Evolutionary conservation across 2,329 filamentous ascomycete species (phyloP), one percentile per base, ranked within the genome.

Genomic region (Neofusicoccum umdonicola): DNA sequence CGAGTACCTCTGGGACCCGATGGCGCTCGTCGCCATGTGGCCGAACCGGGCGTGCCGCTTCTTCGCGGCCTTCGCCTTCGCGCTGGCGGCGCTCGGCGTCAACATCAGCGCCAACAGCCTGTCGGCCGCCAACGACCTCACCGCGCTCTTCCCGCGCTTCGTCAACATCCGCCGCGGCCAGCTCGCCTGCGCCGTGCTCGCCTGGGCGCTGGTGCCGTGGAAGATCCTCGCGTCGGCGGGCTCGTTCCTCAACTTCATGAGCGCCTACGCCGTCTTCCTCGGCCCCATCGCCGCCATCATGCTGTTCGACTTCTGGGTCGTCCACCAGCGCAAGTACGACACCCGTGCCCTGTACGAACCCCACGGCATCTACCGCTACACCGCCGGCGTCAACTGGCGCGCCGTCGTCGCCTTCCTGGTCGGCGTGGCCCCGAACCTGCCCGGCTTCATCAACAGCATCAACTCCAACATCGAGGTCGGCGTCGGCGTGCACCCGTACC

Each of bases 211-310:
- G 1, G 79, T 80, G 0, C 80, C 80, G 0, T 82, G 80, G 80
- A 79, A 81, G 71, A 82, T 82, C 58, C 71, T 82, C 4, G 75
- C 71, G 37, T 76, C 73, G 41, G 80, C 80, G 3, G 71, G 74
- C 11, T 75, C 69, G 13, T 80, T 82, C 52, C 69, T 82, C 3
- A 82, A 84, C 48, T 91, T 90, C 75, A 88, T 91, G 83, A 81
- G 83, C 48, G 88, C 87, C 0, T 87, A 89, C 72, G 83, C 84
- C 1, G 81, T 90, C 44, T 90, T 90, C 75, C 78, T 90, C 0
- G 87, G 85, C 0, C 87, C 87, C 0, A 87, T 90, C 65, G 85
- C 85, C 0, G 82, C 83, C 0, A 85, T 89, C 67, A 83, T 88
- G 76, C 77, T 82, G 0, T 80, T 81, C 12, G 87, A 89, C 68